Conservation (phyloP, 306 rosid genomes). For the Crataegus laevigata region DNA sequence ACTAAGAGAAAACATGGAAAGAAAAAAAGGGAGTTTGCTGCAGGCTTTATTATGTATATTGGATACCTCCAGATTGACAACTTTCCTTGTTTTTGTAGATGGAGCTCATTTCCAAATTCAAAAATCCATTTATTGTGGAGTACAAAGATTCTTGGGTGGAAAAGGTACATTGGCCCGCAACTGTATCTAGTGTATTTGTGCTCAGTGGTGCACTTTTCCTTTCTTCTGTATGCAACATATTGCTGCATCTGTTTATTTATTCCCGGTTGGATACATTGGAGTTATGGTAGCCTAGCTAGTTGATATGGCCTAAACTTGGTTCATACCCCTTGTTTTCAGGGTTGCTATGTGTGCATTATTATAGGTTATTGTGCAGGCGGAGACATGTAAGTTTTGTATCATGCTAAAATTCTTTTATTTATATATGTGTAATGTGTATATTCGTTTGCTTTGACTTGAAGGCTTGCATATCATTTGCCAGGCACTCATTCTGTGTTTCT, state of each 20-base stretch:
- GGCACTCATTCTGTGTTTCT: constrained; percentile 6
- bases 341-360: constrained; percentile 96
- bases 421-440: neutral
- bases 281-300: neutral
- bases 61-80: neutral
- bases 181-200: neutral
- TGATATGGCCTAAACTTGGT: constrained; percentile 14
- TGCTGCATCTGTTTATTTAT: neutral
- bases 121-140: constrained; percentile 94
- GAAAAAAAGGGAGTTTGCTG: neutral
- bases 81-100: constrained; percentile 44
- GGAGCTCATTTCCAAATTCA: constrained; percentile 86
- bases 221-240: neutral
- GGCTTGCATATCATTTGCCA: constrained; percentile 17
- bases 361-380: constrained; percentile 96
- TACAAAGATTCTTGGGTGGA: constrained; percentile 99
- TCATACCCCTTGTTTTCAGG: constrained; percentile 48
- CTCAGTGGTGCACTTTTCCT: neutral
- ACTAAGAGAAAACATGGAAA: neutral
- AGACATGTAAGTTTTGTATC: constrained; percentile 66
- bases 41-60: neutral
- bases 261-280: neutral
- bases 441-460: constrained; percentile 17
- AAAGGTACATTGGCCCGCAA: constrained; percentile 45
- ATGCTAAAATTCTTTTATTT: neutral